phyloP scores from a whole-genome alignment of 2,329 filamentous ascomycete genomes.

The Huntiella abstrusa region DNA sequence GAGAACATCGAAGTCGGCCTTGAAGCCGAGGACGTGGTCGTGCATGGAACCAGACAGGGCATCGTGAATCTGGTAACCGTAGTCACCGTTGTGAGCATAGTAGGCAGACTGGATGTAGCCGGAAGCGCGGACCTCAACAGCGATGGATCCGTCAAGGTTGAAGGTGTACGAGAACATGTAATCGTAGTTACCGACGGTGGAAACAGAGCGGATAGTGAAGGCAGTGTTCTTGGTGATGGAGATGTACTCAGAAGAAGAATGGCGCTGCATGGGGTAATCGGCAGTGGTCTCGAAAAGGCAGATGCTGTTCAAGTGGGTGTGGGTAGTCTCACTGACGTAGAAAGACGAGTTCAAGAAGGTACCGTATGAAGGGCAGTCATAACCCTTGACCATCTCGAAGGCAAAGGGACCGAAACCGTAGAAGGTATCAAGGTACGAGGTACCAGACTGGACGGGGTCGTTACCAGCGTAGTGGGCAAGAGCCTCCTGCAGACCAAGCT shows the following conservation, averaged over 20 bases:
- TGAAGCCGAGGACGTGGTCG: conserved; percentile 23
- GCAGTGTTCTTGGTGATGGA: conserved; percentile 18
- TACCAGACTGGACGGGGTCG: conserved; percentile 25
- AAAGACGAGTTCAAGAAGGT: conserved; percentile 20
- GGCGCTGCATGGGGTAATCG: conserved; percentile 20
- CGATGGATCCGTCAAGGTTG: conserved; percentile 20
- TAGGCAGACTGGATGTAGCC: conserved; percentile 21
- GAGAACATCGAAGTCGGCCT: conserved; percentile 23
- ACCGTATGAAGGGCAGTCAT: conserved; percentile 23
- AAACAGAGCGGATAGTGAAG: conserved; percentile 14
- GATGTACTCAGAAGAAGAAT: conserved; percentile 15
- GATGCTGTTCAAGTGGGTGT: conserved; percentile 18
- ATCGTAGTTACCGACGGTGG: conserved; percentile 25
- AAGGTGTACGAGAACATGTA: conserved; percentile 22
- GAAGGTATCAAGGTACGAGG: conserved; percentile 24
- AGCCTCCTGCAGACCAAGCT: conserved; percentile 33
- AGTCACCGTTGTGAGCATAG: conserved; percentile 18
- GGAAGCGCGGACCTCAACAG: conserved; percentile 22
- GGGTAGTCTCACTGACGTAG: conserved; percentile 17
- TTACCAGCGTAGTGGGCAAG: conserved; percentile 32
- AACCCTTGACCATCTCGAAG: conserved; percentile 23
- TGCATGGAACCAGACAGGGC: conserved; percentile 20
- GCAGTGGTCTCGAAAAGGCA: conserved; percentile 23
- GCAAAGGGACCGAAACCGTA: conserved; percentile 20
- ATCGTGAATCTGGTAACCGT: conserved; percentile 19